Conservation (phyloP, 139 green algal species). For the Volvox africanus region DNA sequence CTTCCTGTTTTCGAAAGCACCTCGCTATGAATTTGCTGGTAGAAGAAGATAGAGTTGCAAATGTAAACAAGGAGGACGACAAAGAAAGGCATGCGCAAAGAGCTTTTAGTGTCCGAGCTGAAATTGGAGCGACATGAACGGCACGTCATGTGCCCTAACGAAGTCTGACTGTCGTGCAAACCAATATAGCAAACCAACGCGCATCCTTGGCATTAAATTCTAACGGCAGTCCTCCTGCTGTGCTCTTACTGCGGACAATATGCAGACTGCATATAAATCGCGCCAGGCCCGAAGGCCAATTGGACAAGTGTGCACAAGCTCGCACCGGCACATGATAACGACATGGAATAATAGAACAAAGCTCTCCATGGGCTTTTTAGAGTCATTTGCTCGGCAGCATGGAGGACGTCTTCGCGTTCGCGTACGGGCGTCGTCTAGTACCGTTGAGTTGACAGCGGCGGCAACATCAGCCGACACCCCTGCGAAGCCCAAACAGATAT, state of each 20-base stretch:
- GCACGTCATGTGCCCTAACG: no score
- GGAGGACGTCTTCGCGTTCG: neutral
- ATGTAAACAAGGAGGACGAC: no score
- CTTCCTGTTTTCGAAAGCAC: neutral
- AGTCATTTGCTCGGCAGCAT: neutral
- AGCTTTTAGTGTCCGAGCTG: no score
- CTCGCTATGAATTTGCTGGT: neutral
- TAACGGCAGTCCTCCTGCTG: neutral
- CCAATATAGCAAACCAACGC: no score
- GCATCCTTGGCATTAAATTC: no score
- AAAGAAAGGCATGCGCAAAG: no score
- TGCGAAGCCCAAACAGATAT: neutral
- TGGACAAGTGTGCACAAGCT: neutral
- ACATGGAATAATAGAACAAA: neutral
- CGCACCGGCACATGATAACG: neutral
- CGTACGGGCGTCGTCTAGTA: neutral
- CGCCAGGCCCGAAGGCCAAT: neutral
- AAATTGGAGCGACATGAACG: no score
- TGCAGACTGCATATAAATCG: neutral
- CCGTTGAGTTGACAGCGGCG: neutral
- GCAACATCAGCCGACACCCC: neutral
- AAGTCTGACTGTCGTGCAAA: no score
- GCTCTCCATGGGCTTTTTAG: neutral
- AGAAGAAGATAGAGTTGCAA: no score
- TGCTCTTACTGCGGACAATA: neutral